Evolutionary conservation across 176 grass and related monocot species (phyloP).

Genomic region (Microstegium vimineum): DNA sequence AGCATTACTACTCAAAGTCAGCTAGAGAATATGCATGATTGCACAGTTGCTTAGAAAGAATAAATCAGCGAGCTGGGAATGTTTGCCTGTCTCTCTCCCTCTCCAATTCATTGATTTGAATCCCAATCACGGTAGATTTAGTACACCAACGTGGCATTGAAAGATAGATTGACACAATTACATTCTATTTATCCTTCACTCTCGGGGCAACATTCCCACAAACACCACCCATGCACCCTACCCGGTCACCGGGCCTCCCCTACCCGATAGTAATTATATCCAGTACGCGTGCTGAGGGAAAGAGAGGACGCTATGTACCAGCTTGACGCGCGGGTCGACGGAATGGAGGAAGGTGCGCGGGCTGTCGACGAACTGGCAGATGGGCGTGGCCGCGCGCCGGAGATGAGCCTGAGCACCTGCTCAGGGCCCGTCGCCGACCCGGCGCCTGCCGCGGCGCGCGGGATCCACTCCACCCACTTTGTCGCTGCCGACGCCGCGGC

Average conservation of each 20-base stretch:
- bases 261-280: neutral
- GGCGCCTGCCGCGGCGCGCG: constrained; percentile 24
- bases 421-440: constrained; percentile 46
- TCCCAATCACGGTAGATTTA: neutral
- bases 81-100: neutral
- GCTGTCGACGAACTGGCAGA: constrained; percentile 84
- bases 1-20: neutral
- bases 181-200: neutral
- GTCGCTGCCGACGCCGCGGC: neutral
- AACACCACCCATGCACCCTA: neutral
- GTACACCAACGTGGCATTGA: neutral
- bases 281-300: neutral
- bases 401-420: constrained; percentile 75
- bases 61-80: neutral
- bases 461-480: constrained; percentile 69
- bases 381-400: constrained; percentile 79
- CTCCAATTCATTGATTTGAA: neutral
- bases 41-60: neutral
- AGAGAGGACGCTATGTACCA: constrained; percentile 38
- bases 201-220: neutral
- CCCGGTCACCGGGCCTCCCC: neutral
- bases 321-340: constrained; percentile 84
- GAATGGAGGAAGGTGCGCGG: constrained; percentile 93
- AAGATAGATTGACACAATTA: neutral
- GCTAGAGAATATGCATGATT: neutral